Base-by-base conservation (phyloP, 768 basidiomycete genomes). In the Lyophyllum atratum region DNA sequence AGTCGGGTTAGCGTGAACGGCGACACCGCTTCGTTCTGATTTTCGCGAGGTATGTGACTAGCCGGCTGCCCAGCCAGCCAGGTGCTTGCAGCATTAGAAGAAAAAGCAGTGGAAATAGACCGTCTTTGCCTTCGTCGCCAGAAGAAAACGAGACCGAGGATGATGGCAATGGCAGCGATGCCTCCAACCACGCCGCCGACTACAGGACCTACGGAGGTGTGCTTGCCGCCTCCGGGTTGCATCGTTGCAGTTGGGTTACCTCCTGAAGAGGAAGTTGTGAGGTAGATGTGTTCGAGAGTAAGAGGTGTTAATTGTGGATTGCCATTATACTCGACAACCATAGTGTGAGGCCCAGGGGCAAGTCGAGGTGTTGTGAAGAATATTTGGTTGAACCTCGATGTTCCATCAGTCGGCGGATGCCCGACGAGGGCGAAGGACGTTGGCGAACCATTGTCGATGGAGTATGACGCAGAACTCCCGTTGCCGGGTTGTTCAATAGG, bases 311-410 rank as follows among this genome's bases (percentile, higher is more conserved):
- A 28, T n/a, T 14, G 14, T 11, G 19, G 11, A 34, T 52, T 25
- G 33, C 59, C 59, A 4, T 51, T 22, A 28, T 57, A 61, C 10
- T 48, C 54, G 11, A 61, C 55, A 10, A 47, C 12, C 3, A 61
- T 29, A 12, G 51, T 19, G 42, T 61, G 59, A 14, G 55, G 48
- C 9, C 52, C 52, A n/a, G 42, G 4, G 1, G 26, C 0, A 37
- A 61, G 55, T 8, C 48, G 9, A 1, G 59, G 52, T 15, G 55
- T 61, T 7, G 48, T 57, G 37, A 61, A 61, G 24, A 61, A 57
- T 0, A 12, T 6, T 17, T 61, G 47, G 17, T 54, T 54, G 37
- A 46, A 57, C 10, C 42, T 22, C 0, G 47, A 29, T 2, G 55
- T 46, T 4, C 40, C 42, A 3, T 24, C 49, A 39, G 3, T 17